Evolutionary conservation across 306 rosid genomes (phyloP), one percentile per base, ranked within the genome.

Genomic region (Castanopsis chinensis): DNA sequence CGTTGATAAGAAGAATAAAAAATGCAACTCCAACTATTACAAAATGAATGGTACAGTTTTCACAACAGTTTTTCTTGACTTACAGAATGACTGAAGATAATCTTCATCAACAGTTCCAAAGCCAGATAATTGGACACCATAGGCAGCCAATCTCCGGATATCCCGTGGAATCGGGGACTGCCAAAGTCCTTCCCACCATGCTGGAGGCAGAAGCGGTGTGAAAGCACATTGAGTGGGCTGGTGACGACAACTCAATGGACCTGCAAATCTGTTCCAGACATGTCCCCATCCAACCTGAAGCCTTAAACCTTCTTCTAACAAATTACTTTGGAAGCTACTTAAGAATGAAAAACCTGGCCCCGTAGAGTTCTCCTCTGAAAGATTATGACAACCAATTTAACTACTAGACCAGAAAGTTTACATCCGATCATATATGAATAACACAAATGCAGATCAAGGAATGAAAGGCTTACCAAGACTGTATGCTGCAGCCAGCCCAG

Each of bases 281-380:
- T 94, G 99, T 33, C 99, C 99, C 99, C 99, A 94, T 56, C 99
- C 99, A 53, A 92, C 81, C 81, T 94, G 99, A 70, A 90, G 87
- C 87, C 87, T 91, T 30, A 94, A 79, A 71, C 99, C 99, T 1
- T 89, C 91, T 23, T 78, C 83, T 82, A 94, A 82, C 79, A 92
- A 77, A 76, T 90, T 90, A 74, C 97, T 65, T 54, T 94, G 99
- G 86, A 91, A 92, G 82, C 97, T 94, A 88, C 97, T 92, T 19
- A 88, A 84, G 84, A 92, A 91, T 45, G 87, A 58, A 87, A 92
- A 92, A 21, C 81, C 86, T 30, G 92, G 79, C 70, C 90, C 84
- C 0, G 90, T 72, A 8, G 93, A 76, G 56, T 77, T 80, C 78
- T 86, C 82, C 75, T 90, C 98, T 91, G 88, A 81, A 78, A 75